phyloP scores from a whole-genome alignment of 1,284 basidiomycete species.

The Lentinula novae-zelandiae region DNA sequence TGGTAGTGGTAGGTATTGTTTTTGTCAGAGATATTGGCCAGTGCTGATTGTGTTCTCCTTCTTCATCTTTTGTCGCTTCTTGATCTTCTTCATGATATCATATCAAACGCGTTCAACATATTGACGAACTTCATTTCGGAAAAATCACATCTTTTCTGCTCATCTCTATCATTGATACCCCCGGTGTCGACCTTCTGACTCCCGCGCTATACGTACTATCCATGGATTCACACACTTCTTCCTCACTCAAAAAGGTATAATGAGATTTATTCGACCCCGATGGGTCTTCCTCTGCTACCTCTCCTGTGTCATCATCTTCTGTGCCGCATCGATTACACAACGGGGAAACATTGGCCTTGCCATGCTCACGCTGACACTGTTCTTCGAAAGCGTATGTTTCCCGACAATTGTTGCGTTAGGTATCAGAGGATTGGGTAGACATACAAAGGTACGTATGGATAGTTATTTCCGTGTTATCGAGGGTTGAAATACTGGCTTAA shows the following conservation, averaged over 20 bases:
- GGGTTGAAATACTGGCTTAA: background rate
- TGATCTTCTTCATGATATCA: background rate
- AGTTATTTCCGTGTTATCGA: background rate
- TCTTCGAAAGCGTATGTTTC: constrained; percentile 34
- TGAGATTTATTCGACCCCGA: constrained; percentile 27
- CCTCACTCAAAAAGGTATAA: constrained; percentile 18
- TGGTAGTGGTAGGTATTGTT: constrained; percentile 21
- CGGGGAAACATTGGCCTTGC: constrained; percentile 27
- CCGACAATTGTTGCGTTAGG: constrained; percentile 33
- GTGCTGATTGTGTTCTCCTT: background rate
- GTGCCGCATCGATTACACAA: constrained; percentile 25
- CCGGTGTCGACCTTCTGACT: background rate
- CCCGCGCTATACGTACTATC: background rate
- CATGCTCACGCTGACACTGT: constrained; percentile 28
- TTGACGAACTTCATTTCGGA: too few species aligned
- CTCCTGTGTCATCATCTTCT: constrained; percentile 26
- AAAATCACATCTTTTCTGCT: background rate
- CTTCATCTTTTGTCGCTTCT: background rate
- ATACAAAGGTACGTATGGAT: constrained; percentile 24
- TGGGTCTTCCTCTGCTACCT: constrained; percentile 27
- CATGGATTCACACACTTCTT: too few species aligned
- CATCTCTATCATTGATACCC: background rate
- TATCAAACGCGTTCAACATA: too few species aligned
- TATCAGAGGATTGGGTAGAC: constrained; percentile 29
- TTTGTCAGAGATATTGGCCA: background rate